Conservation (phyloP, 208 protist species). For the Leptomonas pyrrhocoris region DNA sequence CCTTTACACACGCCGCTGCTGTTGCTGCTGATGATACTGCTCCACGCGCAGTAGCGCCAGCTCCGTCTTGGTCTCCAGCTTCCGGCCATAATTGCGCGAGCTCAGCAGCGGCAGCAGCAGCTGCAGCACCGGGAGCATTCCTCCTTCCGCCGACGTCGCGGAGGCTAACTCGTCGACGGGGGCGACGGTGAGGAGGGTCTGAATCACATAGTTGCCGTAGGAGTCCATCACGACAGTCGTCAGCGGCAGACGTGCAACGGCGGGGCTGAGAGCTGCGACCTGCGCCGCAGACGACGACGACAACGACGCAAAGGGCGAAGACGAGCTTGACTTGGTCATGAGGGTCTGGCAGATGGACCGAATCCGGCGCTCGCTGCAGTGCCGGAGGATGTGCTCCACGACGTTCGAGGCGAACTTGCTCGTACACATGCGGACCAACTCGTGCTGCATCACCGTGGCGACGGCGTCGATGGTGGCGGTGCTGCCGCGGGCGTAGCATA, state of each 20-base stretch:
- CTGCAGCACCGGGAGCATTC: conserved; percentile 50
- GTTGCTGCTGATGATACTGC: conserved; percentile 30
- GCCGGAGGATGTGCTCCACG: conserved; percentile 94
- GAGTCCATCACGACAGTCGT: conserved; percentile 89
- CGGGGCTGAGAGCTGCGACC: background rate
- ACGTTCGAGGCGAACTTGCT: conserved; percentile 98
- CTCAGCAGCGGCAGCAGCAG: conserved; percentile 42
- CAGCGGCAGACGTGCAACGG: conserved; percentile 38
- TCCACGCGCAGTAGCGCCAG: conserved; percentile 53
- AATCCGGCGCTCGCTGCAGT: conserved; percentile 49
- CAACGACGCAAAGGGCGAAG: background rate
- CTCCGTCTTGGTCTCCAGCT: conserved; percentile 59
- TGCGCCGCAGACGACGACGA: background rate
- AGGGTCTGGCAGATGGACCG: conserved; percentile 50
- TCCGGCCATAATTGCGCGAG: conserved; percentile 67
- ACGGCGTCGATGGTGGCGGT: conserved; percentile 50
- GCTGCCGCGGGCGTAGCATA: conserved; percentile 55
- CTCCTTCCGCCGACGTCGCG: conserved; percentile 13
- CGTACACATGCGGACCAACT: conserved; percentile 69
- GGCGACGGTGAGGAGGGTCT: conserved; percentile 89
- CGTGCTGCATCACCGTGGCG: conserved; percentile 32
- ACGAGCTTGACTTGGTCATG: conserved; percentile 15
- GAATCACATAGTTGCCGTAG: conserved; percentile 98
- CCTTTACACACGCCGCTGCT: background rate
- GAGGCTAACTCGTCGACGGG: conserved; percentile 65